A percentile compares a stretch with the other conserved stretches of the same genome.
Conservation (phyloP, 2,329 filamentous ascomycete species). For the Ilyonectria robusta region DNA sequence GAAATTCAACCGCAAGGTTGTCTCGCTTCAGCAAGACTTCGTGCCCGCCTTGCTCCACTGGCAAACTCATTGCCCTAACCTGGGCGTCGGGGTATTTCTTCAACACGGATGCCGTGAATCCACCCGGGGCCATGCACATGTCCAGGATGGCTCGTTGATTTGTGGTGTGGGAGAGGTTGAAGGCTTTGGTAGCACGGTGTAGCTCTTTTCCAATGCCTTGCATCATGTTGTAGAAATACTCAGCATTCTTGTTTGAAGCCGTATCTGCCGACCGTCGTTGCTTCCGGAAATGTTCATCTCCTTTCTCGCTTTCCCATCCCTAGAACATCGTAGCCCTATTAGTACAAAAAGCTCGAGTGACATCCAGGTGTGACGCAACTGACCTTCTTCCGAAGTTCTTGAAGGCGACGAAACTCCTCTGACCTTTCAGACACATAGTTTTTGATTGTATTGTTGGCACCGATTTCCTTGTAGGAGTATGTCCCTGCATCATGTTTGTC, state of each 20-base stretch:
- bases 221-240: conserved; percentile 60
- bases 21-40: conserved; percentile 48
- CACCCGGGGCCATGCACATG: conserved; percentile 70
- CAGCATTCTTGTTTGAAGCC: conserved; percentile 33
- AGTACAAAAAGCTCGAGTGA: background rate
- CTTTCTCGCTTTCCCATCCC: conserved; percentile 61
- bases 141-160: conserved; percentile 59
- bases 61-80: conserved; percentile 58
- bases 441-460: background rate
- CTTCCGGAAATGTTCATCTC: conserved; percentile 58
- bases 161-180: conserved; percentile 41
- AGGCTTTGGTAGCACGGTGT: conserved; percentile 50
- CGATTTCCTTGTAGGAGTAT: too few relatives aligned
- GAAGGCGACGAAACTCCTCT: conserved; percentile 18
- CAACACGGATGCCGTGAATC: conserved; percentile 60
- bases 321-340: conserved; percentile 36
- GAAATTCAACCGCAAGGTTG: conserved; percentile 31
- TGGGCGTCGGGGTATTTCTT: conserved; percentile 51
- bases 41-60: conserved; percentile 57
- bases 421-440: conserved; percentile 21
- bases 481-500: background rate
- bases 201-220: conserved; percentile 59
- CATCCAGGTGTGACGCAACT: too few relatives aligned
- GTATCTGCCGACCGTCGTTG: conserved; percentile 57
- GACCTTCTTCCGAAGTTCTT: conserved; percentile 31